Base-by-base conservation (phyloP, 176 grass and related monocot species). In the Eragrostis curvula region DNA sequence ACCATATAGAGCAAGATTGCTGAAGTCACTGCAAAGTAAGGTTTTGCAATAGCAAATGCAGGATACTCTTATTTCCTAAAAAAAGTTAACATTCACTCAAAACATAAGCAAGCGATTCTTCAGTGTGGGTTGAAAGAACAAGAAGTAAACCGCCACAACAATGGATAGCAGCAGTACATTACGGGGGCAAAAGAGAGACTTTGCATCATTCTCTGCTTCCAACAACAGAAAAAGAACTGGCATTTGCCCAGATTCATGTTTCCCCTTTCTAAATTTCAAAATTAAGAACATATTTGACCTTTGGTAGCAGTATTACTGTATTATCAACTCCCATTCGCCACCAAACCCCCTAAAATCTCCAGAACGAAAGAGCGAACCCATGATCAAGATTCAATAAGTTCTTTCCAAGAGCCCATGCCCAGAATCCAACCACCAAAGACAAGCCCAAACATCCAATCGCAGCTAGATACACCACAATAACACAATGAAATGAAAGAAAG, bases 191-290 rank as follows among this genome's bases (percentile, higher is more conserved):
- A 71, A 21, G 1, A 23, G 39, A 70, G 64, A 36, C 0, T 3
- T 30, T 10, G 23, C 58, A 66, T 43, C 57, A 63, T 63, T 48
- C 43, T 64, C 9, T 13, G 28, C 36, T 18, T 73, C 32, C 3
- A 39, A 9, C 56, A 23, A 50, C 20, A 39, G 15, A 73, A 29
- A 39, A 39, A 64, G 8, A 64, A 73, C 10, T 48, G 70, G 41
- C 5, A 48, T 57, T 61, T 71, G 32, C 32, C 21, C 27, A 13
- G 60, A 71, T 66, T 77, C 16, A 7, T 52, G 53, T 71, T 32
- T 45, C 32, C 44, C 75, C 17, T 48, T 66, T 73, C n/a, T 4
- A 7, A 64, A 29, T 56, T 67, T 57, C 27, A 46, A 88, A 65
- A 48, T 40, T 57, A 55, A 28, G 21, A 13, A 3, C 27, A 36